phyloP scores from a whole-genome alignment of 116 monocot genomes.

The Thalassia testudinum region DNA sequence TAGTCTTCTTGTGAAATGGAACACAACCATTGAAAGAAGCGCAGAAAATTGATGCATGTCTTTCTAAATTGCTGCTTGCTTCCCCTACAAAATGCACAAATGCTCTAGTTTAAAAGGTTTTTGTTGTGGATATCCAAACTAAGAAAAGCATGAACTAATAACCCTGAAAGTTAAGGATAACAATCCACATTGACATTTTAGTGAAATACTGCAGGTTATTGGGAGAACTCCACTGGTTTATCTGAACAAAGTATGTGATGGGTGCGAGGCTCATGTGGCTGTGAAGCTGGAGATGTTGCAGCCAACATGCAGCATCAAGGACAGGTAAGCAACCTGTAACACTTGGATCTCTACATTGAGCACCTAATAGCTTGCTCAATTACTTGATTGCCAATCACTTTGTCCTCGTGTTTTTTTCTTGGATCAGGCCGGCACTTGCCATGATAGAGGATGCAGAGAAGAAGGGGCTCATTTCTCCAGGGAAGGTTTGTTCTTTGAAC shows the following conservation, averaged over 20 bases:
- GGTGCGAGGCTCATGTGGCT: conserved; percentile 63
- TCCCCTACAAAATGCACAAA: no score
- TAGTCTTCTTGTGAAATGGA: no score
- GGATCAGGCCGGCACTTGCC: conserved; percentile 52
- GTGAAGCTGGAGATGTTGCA: conserved; percentile 85
- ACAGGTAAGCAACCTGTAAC: conserved; percentile 28
- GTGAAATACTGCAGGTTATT: conserved; percentile 38
- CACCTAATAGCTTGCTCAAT: not conserved
- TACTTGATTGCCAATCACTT: not conserved
- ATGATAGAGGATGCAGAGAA: conserved; percentile 86
- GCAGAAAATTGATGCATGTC: no score
- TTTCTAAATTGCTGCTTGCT: no score
- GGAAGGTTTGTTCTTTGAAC: conserved; percentile 35
- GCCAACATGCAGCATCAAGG: conserved; percentile 84
- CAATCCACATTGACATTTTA: no score
- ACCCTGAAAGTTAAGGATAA: no score
- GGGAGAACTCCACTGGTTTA: conserved; percentile 86
- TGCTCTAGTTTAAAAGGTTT: no score
- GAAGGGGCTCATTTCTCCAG: conserved; percentile 76
- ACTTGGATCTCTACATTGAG: not conserved
- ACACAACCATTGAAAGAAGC: no score
- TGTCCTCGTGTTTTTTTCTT: not conserved
- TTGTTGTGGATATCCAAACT: no score
- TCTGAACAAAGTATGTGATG: conserved; percentile 81
- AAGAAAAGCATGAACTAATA: no score